Base-by-base conservation (phyloP, 768 basidiomycete species). In the Pisolithus microcarpus region DNA sequence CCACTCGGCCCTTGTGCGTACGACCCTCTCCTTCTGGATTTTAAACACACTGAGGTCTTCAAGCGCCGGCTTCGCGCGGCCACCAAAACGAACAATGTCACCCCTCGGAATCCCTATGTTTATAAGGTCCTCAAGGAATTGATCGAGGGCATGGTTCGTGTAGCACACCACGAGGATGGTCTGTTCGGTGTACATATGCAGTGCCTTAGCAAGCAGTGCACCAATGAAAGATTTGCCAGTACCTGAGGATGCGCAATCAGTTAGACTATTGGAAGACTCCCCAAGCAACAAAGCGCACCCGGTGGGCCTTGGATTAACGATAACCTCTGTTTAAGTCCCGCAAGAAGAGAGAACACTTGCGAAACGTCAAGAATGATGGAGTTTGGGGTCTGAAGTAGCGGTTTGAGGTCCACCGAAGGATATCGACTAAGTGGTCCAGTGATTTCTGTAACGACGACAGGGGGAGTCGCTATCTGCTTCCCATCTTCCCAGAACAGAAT, bases 191-290 rank as follows among this genome's bases (percentile, higher is more conserved):
- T 65, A 63, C 13, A 78, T 73, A 44, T 84, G 75, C 4, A 85
- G 63, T 4, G 75, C 67, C 56, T 85, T 86, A 0, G 82, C 82
- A 0, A 86, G 64, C 1, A 86, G 69, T 0, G 82, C 81, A 0
- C 85, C 85, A 21, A 87, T 80, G 58, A 85, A 85, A 0, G 83
- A 85, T 51, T 87, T 87, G 1, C 85, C 85, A 0, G 85, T 87
- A 1, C 85, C 85, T 85, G 11, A 37, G 39, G 21, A n/a, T 16
- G 10, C 4, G 13, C 11, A 16, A 19, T 16, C 9, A 47, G 30
- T 53, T 21, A 51, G 11, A 7, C 26, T 1, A 13, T 15, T 21
- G 28, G 7, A 21, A 34, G 13, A 5, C 4, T 5, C 5, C 34
- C 42, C 2, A 21, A 19, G n/a, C 21, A 10, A 36, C 37, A n/a